Evolutionary conservation across 2,329 filamentous ascomycete species (phyloP).

Genomic region (Ophiocordyceps robertsii): DNA sequence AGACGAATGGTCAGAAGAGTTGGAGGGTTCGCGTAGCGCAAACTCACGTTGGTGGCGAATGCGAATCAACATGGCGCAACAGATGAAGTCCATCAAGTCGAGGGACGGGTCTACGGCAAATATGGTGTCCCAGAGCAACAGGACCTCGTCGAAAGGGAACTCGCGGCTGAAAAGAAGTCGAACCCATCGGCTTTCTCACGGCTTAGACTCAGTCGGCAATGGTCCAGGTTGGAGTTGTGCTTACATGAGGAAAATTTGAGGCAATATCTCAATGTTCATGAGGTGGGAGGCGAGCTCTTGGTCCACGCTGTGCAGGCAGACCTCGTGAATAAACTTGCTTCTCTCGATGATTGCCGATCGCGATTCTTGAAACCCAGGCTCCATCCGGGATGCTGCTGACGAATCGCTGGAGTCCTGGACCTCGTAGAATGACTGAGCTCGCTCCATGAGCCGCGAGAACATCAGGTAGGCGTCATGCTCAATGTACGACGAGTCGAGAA

Average conservation of each 20-base stretch:
- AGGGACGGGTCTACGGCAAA: constrained; percentile 76
- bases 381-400: constrained; percentile 6
- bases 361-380: constrained; percentile 17
- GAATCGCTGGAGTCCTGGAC: constrained; percentile 22
- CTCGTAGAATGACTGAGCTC: constrained; percentile 77
- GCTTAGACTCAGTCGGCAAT: neutral
- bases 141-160: constrained; percentile 74
- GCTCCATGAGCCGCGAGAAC: constrained; percentile 80
- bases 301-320: constrained; percentile 64
- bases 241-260: constrained; percentile 91
- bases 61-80: constrained; percentile 82
- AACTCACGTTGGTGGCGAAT: constrained; percentile 76
- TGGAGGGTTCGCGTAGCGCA: neutral
- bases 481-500: constrained; percentile 59
- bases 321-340: constrained; percentile 77
- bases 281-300: constrained; percentile 74
- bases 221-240: constrained; percentile 7
- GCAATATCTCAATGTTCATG: constrained; percentile 73
- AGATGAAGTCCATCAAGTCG: constrained; percentile 78
- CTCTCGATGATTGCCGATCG: constrained; percentile 60
- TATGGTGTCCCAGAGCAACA: constrained; percentile 80
- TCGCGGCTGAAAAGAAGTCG: constrained; percentile 85
- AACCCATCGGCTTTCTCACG: constrained; percentile 65
- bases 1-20: neutral
- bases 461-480: constrained; percentile 87